Percentiles rank a stretch among this genome's conserved stretches.
Conservation (phyloP, 148 eudicot genomes). For the Rhododendron simsii region DNA sequence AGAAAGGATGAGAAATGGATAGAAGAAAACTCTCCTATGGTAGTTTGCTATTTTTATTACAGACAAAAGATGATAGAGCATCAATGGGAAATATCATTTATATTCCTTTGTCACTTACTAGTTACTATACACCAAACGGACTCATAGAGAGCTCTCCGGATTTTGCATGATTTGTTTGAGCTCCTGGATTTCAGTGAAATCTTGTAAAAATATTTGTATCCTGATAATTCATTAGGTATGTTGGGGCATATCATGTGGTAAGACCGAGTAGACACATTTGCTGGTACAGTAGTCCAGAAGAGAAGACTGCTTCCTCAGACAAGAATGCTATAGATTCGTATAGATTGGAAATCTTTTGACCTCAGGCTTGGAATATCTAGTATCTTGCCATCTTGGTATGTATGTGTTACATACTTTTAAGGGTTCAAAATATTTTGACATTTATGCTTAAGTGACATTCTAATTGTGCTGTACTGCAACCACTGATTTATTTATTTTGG, state of each 20-base stretch:
- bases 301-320: background rate
- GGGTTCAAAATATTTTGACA: background rate
- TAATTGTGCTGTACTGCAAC: background rate
- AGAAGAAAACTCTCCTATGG: background rate
- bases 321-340: background rate
- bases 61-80: background rate
- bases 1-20: background rate
- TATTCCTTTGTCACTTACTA: background rate
- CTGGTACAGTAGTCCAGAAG: background rate
- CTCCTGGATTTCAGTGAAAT: background rate
- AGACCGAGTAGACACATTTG: background rate
- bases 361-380: background rate
- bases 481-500: background rate
- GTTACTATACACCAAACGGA: background rate
- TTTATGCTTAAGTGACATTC: background rate
- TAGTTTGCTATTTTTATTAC: background rate
- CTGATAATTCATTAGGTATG: background rate
- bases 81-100: background rate
- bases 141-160: background rate
- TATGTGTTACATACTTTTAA: background rate
- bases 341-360: background rate
- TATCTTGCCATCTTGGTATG: constrained; percentile 2
- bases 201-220: background rate
- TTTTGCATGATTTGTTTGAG: constrained; percentile 2
- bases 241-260: background rate